Conservation (phyloP, 176 grass and related monocot species). For the Oryza longistaminata region DNA sequence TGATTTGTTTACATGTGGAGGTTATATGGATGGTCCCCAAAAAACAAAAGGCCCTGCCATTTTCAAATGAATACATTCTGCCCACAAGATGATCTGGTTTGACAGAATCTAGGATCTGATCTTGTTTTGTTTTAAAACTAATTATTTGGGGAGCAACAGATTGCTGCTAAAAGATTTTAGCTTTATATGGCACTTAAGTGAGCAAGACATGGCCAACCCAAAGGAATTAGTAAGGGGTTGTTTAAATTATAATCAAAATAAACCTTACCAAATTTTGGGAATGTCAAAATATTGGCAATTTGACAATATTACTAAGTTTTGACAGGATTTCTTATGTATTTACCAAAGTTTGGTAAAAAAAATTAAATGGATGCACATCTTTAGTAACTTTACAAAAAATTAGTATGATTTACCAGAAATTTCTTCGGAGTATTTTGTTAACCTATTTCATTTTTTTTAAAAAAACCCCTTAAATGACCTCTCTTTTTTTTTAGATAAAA, state of each 20-base stretch:
- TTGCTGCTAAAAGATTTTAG: background rate
- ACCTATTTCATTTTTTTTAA: background rate
- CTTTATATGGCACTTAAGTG: background rate
- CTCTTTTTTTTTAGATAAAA: no score
- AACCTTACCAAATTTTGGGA: no score
- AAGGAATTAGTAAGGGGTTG: background rate
- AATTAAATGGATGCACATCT: no score
- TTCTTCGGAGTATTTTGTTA: background rate
- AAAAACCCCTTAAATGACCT: background rate
- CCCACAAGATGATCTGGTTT: background rate
- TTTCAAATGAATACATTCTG: slow-evolving; percentile 17
- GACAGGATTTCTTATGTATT: no score
- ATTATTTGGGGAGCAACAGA: background rate
- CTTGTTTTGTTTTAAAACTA: background rate
- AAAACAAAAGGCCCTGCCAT: slow-evolving; percentile 4
- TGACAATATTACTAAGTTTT: no score
- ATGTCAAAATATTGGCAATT: no score
- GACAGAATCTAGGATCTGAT: background rate
- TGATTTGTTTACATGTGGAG: slow-evolving; percentile 4
- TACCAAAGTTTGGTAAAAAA: no score
- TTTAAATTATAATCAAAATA: no score
- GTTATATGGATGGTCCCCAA: slow-evolving; percentile 13
- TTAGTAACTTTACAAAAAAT: no score
- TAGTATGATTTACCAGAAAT: background rate
- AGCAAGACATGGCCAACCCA: background rate